Conservation (phyloP, 306 rosid species). For the Lathyrus oleraceus region DNA sequence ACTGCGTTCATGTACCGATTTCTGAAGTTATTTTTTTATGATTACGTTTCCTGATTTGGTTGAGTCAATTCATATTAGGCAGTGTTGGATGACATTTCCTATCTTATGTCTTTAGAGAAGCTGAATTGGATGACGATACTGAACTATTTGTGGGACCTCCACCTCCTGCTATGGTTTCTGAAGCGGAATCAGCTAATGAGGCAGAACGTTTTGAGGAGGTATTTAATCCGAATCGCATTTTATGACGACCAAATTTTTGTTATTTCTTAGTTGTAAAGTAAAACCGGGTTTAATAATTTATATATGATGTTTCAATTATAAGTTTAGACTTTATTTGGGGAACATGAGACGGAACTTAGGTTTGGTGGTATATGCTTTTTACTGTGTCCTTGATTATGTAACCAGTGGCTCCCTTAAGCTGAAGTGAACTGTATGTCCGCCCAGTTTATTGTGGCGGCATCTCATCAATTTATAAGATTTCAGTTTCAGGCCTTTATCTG, state of each 20-base stretch:
- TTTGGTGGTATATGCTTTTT: slow-evolving; percentile 28
- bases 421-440: slow-evolving; percentile 7
- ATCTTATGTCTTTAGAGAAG: slow-evolving; percentile 52
- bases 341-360: slow-evolving; percentile 3
- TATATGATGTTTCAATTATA: slow-evolving; percentile 15
- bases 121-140: slow-evolving; percentile 69
- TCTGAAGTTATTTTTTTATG: neutral
- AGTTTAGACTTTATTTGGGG: slow-evolving; percentile 9
- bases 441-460: slow-evolving; percentile 18
- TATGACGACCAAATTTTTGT: neutral
- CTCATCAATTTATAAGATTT: neutral
- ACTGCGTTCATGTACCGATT: slow-evolving; percentile 64
- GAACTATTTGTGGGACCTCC: slow-evolving; percentile 82
- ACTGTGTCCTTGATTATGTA: slow-evolving; percentile 7
- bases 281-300: slow-evolving; percentile 12
- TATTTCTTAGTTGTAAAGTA: slow-evolving; percentile 7
- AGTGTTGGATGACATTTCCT: slow-evolving; percentile 19
- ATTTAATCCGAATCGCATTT: slow-evolving; percentile 26
- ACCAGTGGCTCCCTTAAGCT: slow-evolving; percentile 5
- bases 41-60: neutral
- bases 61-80: slow-evolving; percentile 13
- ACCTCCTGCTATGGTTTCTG: slow-evolving; percentile 83
- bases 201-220: slow-evolving; percentile 99
- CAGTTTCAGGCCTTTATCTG: slow-evolving; percentile 6
- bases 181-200: slow-evolving; percentile 87